Evolutionary conservation across 352 stramenopile species (phyloP).

Genomic region (Phytophthora aleatoria): DNA sequence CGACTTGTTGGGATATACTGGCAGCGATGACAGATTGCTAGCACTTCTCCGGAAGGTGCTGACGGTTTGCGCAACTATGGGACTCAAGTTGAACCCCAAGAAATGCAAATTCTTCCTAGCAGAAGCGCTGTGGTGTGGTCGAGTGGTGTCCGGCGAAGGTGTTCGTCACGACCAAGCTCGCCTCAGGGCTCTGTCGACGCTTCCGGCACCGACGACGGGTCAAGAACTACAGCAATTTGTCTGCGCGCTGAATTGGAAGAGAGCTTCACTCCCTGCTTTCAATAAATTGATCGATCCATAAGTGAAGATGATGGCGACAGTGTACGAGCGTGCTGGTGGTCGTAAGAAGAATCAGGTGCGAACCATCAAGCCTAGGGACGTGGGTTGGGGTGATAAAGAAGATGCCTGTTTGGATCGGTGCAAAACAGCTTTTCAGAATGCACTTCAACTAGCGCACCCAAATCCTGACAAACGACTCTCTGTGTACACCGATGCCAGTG

Average conservation of each 20-base stretch:
- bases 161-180: constrained; percentile 7
- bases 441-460: constrained; percentile 7
- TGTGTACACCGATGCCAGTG: constrained; percentile 16
- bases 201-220: constrained; percentile 3
- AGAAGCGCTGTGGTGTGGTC: constrained; percentile 15
- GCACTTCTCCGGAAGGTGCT: neutral
- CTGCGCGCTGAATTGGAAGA: constrained; percentile 30
- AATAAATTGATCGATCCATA: constrained; percentile 11
- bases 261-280: constrained; percentile 17
- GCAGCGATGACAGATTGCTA: neutral
- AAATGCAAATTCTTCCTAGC: constrained; percentile 14
- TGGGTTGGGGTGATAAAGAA: constrained; percentile 6
- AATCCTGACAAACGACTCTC: constrained; percentile 1
- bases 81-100: constrained; percentile 14
- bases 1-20: neutral
- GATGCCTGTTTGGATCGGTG: constrained; percentile 2
- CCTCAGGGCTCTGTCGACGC: neutral
- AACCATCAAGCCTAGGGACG: neutral
- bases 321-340: constrained; percentile 1
- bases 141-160: constrained; percentile 8
- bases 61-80: constrained; percentile 1
- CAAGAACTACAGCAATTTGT: constrained; percentile 25
- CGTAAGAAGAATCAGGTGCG: constrained; percentile 5
- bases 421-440: constrained; percentile 1
- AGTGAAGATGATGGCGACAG: constrained; percentile 11